These are phyloP conservation scores for slime mould (Dictyostelium discoideum) DNA, from an alignment of 78 protist genomes.

Conservation along the genomic window DNA sequence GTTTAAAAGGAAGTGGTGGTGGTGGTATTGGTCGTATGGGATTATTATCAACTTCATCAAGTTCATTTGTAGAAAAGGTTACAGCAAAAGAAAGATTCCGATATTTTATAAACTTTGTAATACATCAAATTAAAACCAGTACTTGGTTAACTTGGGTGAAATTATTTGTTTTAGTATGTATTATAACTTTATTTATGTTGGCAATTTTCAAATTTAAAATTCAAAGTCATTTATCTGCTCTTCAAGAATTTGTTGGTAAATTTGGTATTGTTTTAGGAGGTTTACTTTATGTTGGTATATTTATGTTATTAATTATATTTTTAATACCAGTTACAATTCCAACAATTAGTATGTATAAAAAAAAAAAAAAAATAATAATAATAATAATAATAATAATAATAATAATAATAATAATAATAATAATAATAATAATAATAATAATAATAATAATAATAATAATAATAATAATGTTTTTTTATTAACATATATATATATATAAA, in stretches of 20 bases:
- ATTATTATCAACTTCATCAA: not conserved
- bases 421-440: not conserved
- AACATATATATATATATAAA: not conserved
- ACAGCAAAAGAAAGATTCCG: constrained; percentile 42
- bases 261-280: constrained; percentile 61
- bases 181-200: constrained; percentile 19
- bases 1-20: not conserved
- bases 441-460: too few species aligned
- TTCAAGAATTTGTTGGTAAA: constrained; percentile 37
- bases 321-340: constrained; percentile 75
- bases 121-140: constrained; percentile 1
- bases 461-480: not conserved
- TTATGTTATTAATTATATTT: constrained; percentile 58
- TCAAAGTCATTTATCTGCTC: constrained; percentile 43
- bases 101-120: constrained; percentile 19
- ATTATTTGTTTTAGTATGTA: not conserved
- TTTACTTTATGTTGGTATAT: constrained; percentile 45
- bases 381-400: not conserved
- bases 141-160: constrained; percentile 35
- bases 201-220: constrained; percentile 64
- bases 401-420: too few species aligned
- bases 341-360: constrained; percentile 48
- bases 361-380: not conserved
- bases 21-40: not conserved
- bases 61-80: constrained; percentile 4